Percentiles rank a stretch among this genome's conserved stretches.
Evolutionary conservation across 1,139 yeast genomes (phyloP).

Genomic region (Blastobotrys persicus): DNA sequence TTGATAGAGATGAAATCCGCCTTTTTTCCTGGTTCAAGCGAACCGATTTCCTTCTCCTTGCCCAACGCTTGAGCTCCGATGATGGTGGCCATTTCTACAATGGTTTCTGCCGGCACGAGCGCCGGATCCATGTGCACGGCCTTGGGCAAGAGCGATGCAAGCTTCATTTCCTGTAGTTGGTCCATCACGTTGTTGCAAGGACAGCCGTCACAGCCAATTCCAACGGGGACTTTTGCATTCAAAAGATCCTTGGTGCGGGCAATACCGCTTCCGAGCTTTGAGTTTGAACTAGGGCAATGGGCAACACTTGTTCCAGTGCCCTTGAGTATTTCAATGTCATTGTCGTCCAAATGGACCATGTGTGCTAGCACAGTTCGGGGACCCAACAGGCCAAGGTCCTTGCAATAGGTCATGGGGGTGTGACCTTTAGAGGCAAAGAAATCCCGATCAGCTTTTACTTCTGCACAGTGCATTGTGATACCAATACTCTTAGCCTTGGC

Average conservation of each 20-base stretch:
- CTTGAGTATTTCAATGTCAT: slow-evolving; percentile 13
- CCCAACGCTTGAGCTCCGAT: slow-evolving; percentile 17
- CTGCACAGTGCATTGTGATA: slow-evolving; percentile 20
- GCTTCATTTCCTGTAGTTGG: slow-evolving; percentile 16
- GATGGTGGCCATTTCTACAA: slow-evolving; percentile 17
- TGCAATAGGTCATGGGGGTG: slow-evolving; percentile 16
- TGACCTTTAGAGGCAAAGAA: slow-evolving; percentile 15
- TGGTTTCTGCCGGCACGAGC: slow-evolving; percentile 14
- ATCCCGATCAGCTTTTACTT: slow-evolving; percentile 13
- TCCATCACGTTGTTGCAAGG: slow-evolving; percentile 18
- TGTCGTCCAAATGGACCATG: slow-evolving; percentile 16
- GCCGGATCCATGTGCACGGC: slow-evolving; percentile 13
- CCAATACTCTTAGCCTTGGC: slow-evolving; percentile 14
- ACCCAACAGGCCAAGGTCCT: slow-evolving; percentile 14
- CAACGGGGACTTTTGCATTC: slow-evolving; percentile 13
- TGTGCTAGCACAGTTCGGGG: slow-evolving; percentile 18
- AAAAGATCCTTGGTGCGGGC: slow-evolving; percentile 14
- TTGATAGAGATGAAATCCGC: slow-evolving; percentile 17
- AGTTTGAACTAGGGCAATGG: slow-evolving; percentile 17
- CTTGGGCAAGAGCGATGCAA: slow-evolving; percentile 16
- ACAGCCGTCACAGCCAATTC: slow-evolving; percentile 18
- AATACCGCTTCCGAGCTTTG: slow-evolving; percentile 18
- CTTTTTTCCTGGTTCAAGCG: slow-evolving; percentile 17
- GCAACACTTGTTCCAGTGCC: slow-evolving; percentile 16
- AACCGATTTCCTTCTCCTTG: slow-evolving; percentile 15